Conservation (phyloP, 176 grass and related monocot genomes). For the Cymbopogon citratus region DNA sequence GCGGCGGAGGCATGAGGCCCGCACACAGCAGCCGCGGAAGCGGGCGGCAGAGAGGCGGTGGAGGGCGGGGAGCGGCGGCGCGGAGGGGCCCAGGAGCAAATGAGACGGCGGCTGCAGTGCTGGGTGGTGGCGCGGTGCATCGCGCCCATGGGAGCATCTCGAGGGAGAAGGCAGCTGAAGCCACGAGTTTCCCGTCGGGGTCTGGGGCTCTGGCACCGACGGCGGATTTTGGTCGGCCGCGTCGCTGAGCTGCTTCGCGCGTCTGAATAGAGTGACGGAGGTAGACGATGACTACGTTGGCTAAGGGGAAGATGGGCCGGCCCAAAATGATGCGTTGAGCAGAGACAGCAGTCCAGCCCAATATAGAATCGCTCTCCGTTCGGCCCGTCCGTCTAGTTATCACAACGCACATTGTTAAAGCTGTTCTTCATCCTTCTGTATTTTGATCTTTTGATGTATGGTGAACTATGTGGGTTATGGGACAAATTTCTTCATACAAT, state of each 20-base stretch:
- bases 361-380: too few species aligned
- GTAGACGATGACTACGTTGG: neutral
- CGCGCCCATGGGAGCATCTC: conserved; percentile 29
- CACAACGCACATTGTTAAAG: too few species aligned
- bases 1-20: neutral
- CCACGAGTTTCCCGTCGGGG: neutral
- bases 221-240: neutral
- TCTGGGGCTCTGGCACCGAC: neutral
- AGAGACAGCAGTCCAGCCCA: too few species aligned
- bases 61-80: neutral
- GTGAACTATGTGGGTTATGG: too few species aligned
- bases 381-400: too few species aligned
- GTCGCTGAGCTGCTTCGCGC: neutral
- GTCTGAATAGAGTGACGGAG: neutral
- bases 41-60: neutral
- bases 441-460: too few species aligned
- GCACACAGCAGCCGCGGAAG: neutral
- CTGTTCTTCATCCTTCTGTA: too few species aligned
- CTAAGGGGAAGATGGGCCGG: neutral
- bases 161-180: neutral
- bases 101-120: neutral
- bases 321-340: neutral
- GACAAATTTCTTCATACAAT: too few species aligned
- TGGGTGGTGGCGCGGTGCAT: neutral
- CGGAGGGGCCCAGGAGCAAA: conserved; percentile 2